Evolutionary conservation across 495 filamentous ascomycete species (phyloP).

Genomic region (Talaromyces stipitatus): DNA sequence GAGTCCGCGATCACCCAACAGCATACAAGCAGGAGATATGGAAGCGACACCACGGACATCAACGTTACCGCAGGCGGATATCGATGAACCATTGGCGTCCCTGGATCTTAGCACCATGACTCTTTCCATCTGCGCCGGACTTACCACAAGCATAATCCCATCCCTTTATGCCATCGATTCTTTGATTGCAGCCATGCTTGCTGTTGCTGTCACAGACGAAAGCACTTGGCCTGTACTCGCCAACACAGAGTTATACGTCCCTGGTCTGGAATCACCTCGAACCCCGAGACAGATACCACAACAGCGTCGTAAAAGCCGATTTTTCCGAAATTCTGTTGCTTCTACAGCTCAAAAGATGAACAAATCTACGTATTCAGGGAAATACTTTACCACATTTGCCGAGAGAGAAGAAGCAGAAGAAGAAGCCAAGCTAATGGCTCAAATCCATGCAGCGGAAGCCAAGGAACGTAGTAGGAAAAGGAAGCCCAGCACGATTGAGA

Average conservation of each 20-base stretch:
- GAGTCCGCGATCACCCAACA: slow-evolving; percentile 25
- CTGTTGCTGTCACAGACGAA: slow-evolving; percentile 60
- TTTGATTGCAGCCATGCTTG: slow-evolving; percentile 55
- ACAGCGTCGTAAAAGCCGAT: not conserved
- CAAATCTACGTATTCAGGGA: slow-evolving; percentile 18
- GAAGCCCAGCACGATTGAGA: slow-evolving; percentile 12
- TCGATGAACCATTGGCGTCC: slow-evolving; percentile 37
- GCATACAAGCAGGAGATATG: slow-evolving; percentile 28
- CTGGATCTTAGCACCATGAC: slow-evolving; percentile 43
- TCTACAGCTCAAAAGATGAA: not conserved
- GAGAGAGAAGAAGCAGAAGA: slow-evolving; percentile 34
- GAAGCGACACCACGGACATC: slow-evolving; percentile 36
- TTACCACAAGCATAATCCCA: slow-evolving; percentile 34
- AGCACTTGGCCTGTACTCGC: slow-evolving; percentile 29
- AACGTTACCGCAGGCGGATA: slow-evolving; percentile 33
- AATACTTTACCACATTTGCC: slow-evolving; percentile 30
- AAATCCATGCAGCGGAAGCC: slow-evolving; percentile 11
- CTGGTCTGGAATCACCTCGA: not conserved
- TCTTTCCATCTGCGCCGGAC: slow-evolving; percentile 36
- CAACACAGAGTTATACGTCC: slow-evolving; percentile 23
- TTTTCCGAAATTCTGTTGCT: not conserved
- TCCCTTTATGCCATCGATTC: slow-evolving; percentile 74
- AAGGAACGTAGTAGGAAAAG: slow-evolving; percentile 6
- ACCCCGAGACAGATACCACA: not conserved
- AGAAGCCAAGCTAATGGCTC: slow-evolving; percentile 23